Evolutionary conservation across 2,329 filamentous ascomycete genomes (phyloP), one percentile per base, ranked within the genome.

Genomic region (Ophiostoma australiae): DNA sequence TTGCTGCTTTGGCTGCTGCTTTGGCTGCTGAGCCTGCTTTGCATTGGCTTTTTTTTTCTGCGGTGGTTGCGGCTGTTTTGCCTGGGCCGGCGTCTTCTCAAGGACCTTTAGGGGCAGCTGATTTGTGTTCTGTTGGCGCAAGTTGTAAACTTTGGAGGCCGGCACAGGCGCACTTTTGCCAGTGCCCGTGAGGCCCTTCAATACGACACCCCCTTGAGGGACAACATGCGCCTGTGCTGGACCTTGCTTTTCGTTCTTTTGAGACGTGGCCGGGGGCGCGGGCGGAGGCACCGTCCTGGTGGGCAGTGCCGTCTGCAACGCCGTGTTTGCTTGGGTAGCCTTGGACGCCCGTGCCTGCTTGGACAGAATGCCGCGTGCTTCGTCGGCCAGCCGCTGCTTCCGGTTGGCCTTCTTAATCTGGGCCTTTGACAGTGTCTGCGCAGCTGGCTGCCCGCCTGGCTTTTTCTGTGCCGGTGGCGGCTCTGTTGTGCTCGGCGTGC

Each of bases 401-500:
- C 17, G 48, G n/a, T 37, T 68, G 41, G 67, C 67, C 17, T 52
- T 68, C 20, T 68, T 55, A 27, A 55, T 37, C 67, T 68, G 67
- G 17, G 44, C 44, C 20, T 55, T 68, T 20, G 66, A 67, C 4
- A 67, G 37, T 20, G 66, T 33, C 1, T 23, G n/a, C 31, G 66
- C 66, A 2, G n/a, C 66, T 1, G 23, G 37, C 23, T 27, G 39
- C 27, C 23, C 39, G 37, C 11, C 39, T 48, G 66, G 6, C 39
- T 8, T 44, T 8, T 27, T 67, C 39, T 66, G 63, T 23, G 3
- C 7, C 44, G 44, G n/a, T 23, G 8, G 17, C 7, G 61, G 61
- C 17, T 35, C 37, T 37, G 37, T 8, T 20, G 23, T 41, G 37
- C 20, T 23, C 35, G 31, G 35, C 17, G 35, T 67, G 63, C n/a